Evolutionary conservation across 768 basidiomycete genomes (phyloP).

Genomic region (Naganishia onofrii): DNA sequence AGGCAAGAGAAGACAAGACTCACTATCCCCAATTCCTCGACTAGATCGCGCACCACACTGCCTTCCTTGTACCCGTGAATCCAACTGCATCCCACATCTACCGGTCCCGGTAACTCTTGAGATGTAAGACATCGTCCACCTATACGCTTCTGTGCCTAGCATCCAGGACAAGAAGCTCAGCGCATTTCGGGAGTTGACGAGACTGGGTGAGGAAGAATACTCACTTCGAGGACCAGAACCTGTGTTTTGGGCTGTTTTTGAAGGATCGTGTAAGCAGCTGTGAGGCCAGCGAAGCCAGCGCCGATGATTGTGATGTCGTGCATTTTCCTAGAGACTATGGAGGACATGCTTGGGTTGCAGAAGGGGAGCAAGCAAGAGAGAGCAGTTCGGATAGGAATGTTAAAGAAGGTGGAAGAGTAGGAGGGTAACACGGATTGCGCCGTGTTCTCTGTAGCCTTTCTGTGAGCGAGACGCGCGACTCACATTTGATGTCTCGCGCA

Average conservation of each 20-base stretch:
- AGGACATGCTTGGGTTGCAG: too few relatives aligned
- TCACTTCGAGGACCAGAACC: conserved; percentile 46
- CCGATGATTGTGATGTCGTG: conserved; percentile 49
- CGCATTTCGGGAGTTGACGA: too few relatives aligned
- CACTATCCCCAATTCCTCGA: conserved; percentile 41
- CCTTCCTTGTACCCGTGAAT: conserved; percentile 51
- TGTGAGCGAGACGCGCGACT: too few relatives aligned
- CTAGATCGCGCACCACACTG: conserved; percentile 42
- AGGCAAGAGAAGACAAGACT: neutral
- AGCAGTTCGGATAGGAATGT: too few relatives aligned
- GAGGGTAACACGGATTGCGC: too few relatives aligned
- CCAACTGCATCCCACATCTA: conserved; percentile 50
- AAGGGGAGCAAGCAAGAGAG: too few relatives aligned
- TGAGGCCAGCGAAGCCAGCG: conserved; percentile 39
- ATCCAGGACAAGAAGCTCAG: too few relatives aligned
- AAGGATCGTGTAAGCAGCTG: conserved; percentile 14
- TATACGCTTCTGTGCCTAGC: conserved; percentile 42
- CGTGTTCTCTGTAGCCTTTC: too few relatives aligned
- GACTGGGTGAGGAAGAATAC: too few relatives aligned
- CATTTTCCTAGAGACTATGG: neutral
- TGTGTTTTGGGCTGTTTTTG: neutral
- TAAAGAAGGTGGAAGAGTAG: too few relatives aligned
- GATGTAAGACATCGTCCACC: conserved; percentile 48
- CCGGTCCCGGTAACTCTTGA: conserved; percentile 31
- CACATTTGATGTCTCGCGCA: too few relatives aligned